These are phyloP conservation scores for Moesziomyces aphidis DNA, from an alignment of 1,284 basidiomycete species.

Conservation along the genomic window DNA sequence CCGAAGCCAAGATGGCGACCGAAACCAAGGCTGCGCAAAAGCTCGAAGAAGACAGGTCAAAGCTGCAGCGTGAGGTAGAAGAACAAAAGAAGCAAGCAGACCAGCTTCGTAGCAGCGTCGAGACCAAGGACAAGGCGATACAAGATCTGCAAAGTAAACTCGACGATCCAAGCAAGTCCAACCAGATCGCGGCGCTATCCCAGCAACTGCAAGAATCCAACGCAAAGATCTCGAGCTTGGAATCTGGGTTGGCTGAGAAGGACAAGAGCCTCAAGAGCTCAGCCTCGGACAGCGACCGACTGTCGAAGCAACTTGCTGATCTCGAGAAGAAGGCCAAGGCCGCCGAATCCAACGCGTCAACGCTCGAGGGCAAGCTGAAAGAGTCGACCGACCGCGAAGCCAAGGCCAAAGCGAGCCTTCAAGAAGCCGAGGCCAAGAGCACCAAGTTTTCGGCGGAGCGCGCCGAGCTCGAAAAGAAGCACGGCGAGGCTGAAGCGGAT, in stretches of 20 bases:
- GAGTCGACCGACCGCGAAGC: constrained; percentile 20
- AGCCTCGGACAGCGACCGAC: constrained; percentile 12
- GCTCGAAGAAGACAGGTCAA: constrained; percentile 30
- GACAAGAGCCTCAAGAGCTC: constrained; percentile 15
- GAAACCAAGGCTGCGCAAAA: constrained; percentile 12
- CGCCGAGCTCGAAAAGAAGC: constrained; percentile 24
- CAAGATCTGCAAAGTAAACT: constrained; percentile 41
- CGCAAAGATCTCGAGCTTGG: constrained; percentile 21
- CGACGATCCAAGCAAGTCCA: constrained; percentile 36
- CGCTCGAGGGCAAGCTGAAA: constrained; percentile 25
- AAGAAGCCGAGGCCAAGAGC: constrained; percentile 12
- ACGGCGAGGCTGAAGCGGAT: constrained; percentile 20
- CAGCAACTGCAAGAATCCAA: constrained; percentile 20
- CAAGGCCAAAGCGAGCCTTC: constrained; percentile 14
- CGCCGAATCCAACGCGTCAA: neutral
- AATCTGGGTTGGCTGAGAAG: constrained; percentile 32
- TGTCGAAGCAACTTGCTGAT: constrained; percentile 19
- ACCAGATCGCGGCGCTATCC: constrained; percentile 35
- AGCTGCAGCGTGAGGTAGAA: constrained; percentile 15
- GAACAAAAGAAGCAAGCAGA: constrained; percentile 25
- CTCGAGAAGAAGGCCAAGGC: constrained; percentile 19
- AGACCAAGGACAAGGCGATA: constrained; percentile 12
- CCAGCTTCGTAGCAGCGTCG: constrained; percentile 18
- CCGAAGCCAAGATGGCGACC: constrained; percentile 14
- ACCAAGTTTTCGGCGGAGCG: constrained; percentile 1